phyloP scores from a whole-genome alignment of 2,329 filamentous ascomycete genomes.

The Penicillium expansum region DNA sequence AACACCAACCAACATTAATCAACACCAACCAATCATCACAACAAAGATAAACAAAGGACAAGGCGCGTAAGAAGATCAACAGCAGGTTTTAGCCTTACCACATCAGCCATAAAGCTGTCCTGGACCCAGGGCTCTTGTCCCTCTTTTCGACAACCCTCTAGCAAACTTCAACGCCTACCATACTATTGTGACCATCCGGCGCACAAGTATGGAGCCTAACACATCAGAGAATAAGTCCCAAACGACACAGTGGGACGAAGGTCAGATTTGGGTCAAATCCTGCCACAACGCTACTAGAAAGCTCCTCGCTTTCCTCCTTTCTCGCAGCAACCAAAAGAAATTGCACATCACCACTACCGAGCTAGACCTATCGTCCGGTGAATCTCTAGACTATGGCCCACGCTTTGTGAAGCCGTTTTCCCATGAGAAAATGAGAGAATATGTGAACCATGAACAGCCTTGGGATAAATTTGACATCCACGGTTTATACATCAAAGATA shows the following conservation, averaged over 20 bases:
- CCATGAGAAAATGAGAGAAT: neutral
- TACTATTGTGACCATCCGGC: neutral
- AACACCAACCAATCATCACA: neutral
- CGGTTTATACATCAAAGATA: neutral
- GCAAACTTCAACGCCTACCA: neutral
- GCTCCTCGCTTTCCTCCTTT: neutral
- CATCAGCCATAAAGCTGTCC: neutral
- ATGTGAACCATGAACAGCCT: neutral
- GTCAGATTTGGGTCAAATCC: neutral
- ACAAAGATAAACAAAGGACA: neutral
- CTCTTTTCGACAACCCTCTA: neutral
- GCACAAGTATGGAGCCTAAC: neutral
- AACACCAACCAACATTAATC: too few relatives aligned
- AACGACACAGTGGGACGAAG: neutral
- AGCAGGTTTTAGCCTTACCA: neutral
- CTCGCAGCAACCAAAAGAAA: neutral
- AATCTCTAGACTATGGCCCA: neutral
- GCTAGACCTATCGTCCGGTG: neutral
- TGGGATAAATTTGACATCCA: neutral
- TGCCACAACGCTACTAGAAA: neutral
- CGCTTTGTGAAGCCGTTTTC: neutral
- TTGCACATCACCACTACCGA: neutral
- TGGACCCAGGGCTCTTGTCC: neutral
- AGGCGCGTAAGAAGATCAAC: neutral
- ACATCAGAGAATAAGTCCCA: neutral